phyloP scores from a whole-genome alignment of 345 rosid species.

The Hirschfeldia incana region DNA sequence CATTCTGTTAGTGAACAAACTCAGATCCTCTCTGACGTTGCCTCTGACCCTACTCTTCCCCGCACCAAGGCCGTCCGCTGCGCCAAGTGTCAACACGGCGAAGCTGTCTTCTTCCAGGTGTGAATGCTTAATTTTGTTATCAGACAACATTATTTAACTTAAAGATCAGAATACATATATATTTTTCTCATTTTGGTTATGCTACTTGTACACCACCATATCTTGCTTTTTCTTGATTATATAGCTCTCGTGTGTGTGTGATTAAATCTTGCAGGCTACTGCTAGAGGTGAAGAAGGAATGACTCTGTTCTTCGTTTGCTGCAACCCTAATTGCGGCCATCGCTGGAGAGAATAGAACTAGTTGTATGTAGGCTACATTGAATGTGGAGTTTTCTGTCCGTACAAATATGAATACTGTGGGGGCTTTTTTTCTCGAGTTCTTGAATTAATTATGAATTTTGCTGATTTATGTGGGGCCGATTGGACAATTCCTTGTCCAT shows the following conservation, averaged over 20 bases:
- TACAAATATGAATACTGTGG: no score
- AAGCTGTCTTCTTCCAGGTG: conserved; percentile 90
- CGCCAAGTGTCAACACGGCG: conserved; percentile 2
- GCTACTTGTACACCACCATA: background rate
- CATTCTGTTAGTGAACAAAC: conserved; percentile 72
- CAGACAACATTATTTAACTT: no score
- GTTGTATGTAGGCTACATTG: background rate
- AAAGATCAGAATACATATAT: no score
- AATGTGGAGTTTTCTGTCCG: no score
- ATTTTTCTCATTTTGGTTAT: background rate
- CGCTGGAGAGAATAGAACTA: conserved; percentile 72
- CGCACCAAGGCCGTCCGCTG: conserved; percentile 44
- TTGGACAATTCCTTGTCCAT: no score
- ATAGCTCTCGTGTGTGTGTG: background rate
- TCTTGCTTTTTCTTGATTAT: background rate
- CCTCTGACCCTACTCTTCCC: conserved; percentile 84
- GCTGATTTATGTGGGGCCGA: no score
- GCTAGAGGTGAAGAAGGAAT: conserved; percentile 95
- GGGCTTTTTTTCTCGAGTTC: no score
- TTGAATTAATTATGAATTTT: no score
- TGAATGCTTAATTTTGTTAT: no score
- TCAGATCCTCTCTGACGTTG: conserved; percentile 69
- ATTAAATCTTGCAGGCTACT: conserved; percentile 55
- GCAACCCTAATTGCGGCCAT: conserved; percentile 77
- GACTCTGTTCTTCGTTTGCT: conserved; percentile 92